Evolutionary conservation across 768 basidiomycete genomes (phyloP).

Genomic region (Hygrophorus pudorinus): DNA sequence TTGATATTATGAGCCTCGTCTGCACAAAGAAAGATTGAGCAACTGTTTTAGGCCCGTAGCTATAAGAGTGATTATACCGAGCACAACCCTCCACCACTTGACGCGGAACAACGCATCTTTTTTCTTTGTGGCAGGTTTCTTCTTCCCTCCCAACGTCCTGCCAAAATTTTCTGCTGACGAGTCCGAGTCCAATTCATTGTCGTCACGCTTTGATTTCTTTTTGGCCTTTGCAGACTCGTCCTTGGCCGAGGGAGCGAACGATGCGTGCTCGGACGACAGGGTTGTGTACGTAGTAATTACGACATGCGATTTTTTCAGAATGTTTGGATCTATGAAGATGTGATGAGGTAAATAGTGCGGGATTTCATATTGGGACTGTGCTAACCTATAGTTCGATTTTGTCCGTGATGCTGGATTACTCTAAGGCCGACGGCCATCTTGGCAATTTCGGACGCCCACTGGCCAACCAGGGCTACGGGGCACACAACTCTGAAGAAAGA

Average conservation of each 20-base stretch:
- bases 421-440: conserved; percentile 58
- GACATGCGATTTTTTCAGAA: conserved; percentile 48
- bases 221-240: conserved; percentile 35
- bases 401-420: conserved; percentile 80
- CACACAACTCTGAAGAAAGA: conserved; percentile 58
- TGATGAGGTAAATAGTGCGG: background rate
- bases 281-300: conserved; percentile 86
- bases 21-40: conserved; percentile 15
- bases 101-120: conserved; percentile 66
- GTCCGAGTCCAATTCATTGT: conserved; percentile 17
- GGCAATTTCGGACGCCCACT: conserved; percentile 83
- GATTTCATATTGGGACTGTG: background rate
- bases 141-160: conserved; percentile 30
- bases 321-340: conserved; percentile 37
- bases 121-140: conserved; percentile 23
- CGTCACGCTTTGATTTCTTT: conserved; percentile 31
- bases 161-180: conserved; percentile 26
- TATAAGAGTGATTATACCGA: conserved; percentile 41
- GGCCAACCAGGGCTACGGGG: conserved; percentile 78
- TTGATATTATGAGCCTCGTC: conserved; percentile 96
- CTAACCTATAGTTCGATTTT: conserved; percentile 58
- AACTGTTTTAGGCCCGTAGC: background rate
- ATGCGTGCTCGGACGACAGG: conserved; percentile 67
- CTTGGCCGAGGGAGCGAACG: conserved; percentile 39
- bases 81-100: conserved; percentile 78